Conservation (phyloP, 768 basidiomycete genomes). For the Leccinum subgranulosum region DNA sequence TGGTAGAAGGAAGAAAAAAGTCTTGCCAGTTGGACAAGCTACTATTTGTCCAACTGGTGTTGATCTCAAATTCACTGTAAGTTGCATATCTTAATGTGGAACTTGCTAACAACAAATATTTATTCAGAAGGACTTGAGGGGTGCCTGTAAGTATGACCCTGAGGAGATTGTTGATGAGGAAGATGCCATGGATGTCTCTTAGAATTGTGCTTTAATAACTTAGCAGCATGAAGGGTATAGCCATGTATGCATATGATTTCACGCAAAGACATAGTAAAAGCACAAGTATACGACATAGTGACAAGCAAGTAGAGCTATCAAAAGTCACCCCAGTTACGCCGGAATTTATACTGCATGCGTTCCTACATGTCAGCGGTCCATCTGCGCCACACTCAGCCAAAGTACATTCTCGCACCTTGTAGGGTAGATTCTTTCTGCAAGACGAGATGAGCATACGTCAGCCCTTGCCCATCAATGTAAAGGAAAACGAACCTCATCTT, state of each 20-base stretch:
- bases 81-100: too few species aligned
- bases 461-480: background rate
- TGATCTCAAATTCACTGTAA: too few species aligned
- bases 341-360: slow-evolving; percentile 86
- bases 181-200: too few species aligned
- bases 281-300: slow-evolving; percentile 6
- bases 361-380: slow-evolving; percentile 48
- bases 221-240: too few species aligned
- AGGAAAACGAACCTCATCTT: slow-evolving; percentile 59
- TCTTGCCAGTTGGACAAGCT: background rate
- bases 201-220: too few species aligned
- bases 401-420: slow-evolving; percentile 61
- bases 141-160: too few species aligned
- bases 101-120: too few species aligned
- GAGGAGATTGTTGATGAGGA: too few species aligned
- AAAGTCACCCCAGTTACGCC: slow-evolving; percentile 85
- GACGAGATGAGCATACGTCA: slow-evolving; percentile 1
- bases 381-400: slow-evolving; percentile 16
- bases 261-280: slow-evolving; percentile 1
- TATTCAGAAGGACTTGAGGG: too few species aligned
- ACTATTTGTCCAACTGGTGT: background rate
- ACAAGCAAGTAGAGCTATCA: slow-evolving; percentile 31
- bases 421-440: slow-evolving; percentile 72
- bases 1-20: background rate
- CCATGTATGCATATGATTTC: slow-evolving; percentile 19